Conservation (phyloP, 306 rosid genomes). For the Quillaja saponaria region DNA sequence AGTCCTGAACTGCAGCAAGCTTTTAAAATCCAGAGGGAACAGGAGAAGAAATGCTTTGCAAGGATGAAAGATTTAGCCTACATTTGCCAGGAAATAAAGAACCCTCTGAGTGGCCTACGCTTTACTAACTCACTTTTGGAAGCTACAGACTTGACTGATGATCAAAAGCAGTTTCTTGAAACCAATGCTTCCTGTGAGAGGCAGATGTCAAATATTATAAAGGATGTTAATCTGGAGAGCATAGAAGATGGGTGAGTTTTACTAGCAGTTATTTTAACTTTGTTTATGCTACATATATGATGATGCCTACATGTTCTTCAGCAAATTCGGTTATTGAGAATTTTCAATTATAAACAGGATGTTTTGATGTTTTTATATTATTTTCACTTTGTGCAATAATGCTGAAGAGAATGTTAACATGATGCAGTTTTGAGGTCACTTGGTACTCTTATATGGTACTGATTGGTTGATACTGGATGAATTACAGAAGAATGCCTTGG, state of each 20-base stretch:
- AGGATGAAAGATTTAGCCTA: constrained; percentile 93
- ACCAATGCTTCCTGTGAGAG: constrained; percentile 91
- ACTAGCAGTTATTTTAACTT: constrained; percentile 1
- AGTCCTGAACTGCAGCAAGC: constrained; percentile 87
- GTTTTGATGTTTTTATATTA: constrained; percentile 17
- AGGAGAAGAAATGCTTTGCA: constrained; percentile 70
- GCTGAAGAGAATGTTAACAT: neutral
- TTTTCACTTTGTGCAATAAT: neutral
- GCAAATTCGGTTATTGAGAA: neutral
- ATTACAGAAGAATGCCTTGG: neutral
- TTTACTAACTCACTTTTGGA: constrained; percentile 92
- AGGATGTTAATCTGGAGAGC: constrained; percentile 70
- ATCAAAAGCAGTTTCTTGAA: constrained; percentile 91
- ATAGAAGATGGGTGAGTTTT: constrained; percentile 85
- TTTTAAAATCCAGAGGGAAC: constrained; percentile 74
- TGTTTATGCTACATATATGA: too few species aligned
- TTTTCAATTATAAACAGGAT: neutral
- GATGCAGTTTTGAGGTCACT: constrained; percentile 6
- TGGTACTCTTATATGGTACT: constrained; percentile 1
- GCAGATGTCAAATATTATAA: constrained; percentile 80
- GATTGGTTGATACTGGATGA: constrained; percentile 13
- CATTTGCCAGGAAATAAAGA: constrained; percentile 89
- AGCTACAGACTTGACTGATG: constrained; percentile 82
- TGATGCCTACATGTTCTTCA: constrained; percentile 11
- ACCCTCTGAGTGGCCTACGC: constrained; percentile 87